A percentile compares a stretch with the other conserved stretches of the same genome.
phyloP scores from a whole-genome alignment of 202 grass and related monocot species.

The Schoenoplectus triqueter region DNA sequence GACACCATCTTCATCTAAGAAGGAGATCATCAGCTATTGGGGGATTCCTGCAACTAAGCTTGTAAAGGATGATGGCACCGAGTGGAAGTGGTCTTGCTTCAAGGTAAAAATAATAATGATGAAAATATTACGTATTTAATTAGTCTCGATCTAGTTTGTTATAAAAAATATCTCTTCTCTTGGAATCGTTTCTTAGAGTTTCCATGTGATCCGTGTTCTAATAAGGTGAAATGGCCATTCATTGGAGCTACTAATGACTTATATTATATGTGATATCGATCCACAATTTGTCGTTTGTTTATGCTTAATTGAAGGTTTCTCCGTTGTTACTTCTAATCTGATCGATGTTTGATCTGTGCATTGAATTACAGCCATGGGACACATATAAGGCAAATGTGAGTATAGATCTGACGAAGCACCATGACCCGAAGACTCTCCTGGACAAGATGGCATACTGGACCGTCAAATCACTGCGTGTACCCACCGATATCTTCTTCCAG shows the following conservation, averaged over 20 bases:
- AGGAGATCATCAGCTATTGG: constrained; percentile 68
- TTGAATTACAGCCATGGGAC: constrained; percentile 67
- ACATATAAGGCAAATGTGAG: constrained; percentile 64
- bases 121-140: too few species aligned
- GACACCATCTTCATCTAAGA: constrained; percentile 23
- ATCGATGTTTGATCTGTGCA: constrained; percentile 2
- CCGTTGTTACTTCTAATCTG: too few species aligned
- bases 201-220: too few species aligned
- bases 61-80: constrained; percentile 62
- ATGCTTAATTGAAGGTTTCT: too few species aligned
- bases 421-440: constrained; percentile 60
- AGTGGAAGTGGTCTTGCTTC: constrained; percentile 91
- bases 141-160: too few species aligned
- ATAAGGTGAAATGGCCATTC: too few species aligned
- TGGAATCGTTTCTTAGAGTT: too few species aligned
- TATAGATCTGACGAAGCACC: constrained; percentile 84
- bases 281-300: too few species aligned
- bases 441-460: constrained; percentile 87
- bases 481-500: constrained; percentile 97
- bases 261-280: too few species aligned
- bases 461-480: constrained; percentile 68
- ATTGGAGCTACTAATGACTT: too few species aligned
- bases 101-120: constrained; percentile 42
- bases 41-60: constrained; percentile 56
- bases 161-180: too few species aligned